Conservation (phyloP, 768 basidiomycete species). For the Rhodotorula paludigena region DNA sequence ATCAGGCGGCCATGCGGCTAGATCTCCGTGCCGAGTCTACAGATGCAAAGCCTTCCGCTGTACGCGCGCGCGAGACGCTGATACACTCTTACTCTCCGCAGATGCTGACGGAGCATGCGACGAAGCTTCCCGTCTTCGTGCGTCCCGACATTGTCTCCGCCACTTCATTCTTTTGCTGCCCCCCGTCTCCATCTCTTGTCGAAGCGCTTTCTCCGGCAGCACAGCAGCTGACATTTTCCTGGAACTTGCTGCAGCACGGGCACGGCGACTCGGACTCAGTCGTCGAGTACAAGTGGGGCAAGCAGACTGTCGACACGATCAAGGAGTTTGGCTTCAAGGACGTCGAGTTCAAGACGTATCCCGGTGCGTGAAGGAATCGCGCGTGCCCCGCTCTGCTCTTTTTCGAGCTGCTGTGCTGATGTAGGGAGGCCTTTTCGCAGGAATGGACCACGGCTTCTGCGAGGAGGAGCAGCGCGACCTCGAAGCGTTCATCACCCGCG, state of each 20-base stretch:
- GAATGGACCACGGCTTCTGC: slow-evolving; percentile 33
- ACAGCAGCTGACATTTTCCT: not conserved
- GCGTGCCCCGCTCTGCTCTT: not conserved
- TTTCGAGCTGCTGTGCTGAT: not conserved
- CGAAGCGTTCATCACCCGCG: slow-evolving; percentile 1
- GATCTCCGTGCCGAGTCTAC: no score
- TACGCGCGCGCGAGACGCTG: not conserved
- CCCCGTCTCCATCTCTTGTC: not conserved
- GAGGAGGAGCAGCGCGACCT: slow-evolving; percentile 24
- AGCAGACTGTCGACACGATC: slow-evolving; percentile 58
- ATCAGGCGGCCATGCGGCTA: no score
- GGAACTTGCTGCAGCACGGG: not conserved
- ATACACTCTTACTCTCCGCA: slow-evolving; percentile 41
- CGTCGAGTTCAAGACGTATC: slow-evolving; percentile 44
- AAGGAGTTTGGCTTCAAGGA: slow-evolving; percentile 55
- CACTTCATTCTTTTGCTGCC: no score
- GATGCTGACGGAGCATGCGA: slow-evolving; percentile 61
- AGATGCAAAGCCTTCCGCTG: no score
- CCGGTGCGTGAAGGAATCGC: slow-evolving; percentile 3
- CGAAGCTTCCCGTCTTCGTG: slow-evolving; percentile 65
- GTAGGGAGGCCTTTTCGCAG: not conserved
- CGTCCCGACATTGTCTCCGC: not conserved
- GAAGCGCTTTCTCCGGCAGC: not conserved
- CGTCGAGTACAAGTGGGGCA: slow-evolving; percentile 51
- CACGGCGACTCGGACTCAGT: slow-evolving; percentile 1